Evolutionary conservation across 2,329 filamentous ascomycete genomes (phyloP), one percentile per base, ranked within the genome.

Genomic region (Geoglossum cookeanum): DNA sequence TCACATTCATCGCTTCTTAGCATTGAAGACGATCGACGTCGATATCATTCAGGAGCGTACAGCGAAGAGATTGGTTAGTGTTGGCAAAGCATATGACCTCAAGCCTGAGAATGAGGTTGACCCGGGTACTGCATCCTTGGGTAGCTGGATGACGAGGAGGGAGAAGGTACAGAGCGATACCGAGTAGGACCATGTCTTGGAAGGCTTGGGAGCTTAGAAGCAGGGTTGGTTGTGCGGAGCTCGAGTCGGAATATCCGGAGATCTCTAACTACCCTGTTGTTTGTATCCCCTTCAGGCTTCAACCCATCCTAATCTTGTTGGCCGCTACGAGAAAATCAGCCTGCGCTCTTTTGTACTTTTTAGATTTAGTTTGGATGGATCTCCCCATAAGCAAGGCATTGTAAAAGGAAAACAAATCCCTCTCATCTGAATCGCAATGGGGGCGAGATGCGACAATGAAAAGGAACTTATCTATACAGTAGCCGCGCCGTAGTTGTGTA

Each of bases 1-100:
- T 1, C 71, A 78, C 56, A 73, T 83, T 15, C 82, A 82, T 63
- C 75, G 75, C 55, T 64, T 76, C 39, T 59, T 74, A 48, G 66
- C 68, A 1, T 64, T 68, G 55, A 66, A 66, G 49, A 75, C 74
- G 0, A 69, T 73, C 13, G 74, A 76, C 45, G 68, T 74, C 15
- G 69, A 71, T 56, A 67, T 74, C 55, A 68, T 71, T 58, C 67
- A 75, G 55, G 61, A 57, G 27, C 55, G 55, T n/a, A 48, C 42
- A 1, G 29, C 39, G 4, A 48, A 54, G 45, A 48, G 44, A 32
- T n/a, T 57, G 44, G 32, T 35, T 27, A 9, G 11, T 9, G 15
- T n/a, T 13, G 47, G 49, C 13, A 30, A 51, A 6, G 4, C 9
- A 29, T 53, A 57, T 29, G 29, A 37, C 9, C 55, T 57, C 30